phyloP scores from a whole-genome alignment of 352 stramenopile genomes.

The Achlya hypogyna region DNA sequence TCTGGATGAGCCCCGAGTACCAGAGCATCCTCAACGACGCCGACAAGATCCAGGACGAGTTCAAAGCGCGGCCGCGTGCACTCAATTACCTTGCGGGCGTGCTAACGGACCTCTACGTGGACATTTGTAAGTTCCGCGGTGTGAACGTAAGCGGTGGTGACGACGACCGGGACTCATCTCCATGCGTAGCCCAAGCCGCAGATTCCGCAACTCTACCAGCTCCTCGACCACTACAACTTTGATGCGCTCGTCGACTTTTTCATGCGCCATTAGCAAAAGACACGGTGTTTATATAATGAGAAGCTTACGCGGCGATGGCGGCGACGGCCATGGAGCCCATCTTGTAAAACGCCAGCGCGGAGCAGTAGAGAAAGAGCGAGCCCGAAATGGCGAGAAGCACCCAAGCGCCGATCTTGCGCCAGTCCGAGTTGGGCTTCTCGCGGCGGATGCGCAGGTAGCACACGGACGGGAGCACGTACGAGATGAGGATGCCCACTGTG shows the following conservation, averaged over 20 bases:
- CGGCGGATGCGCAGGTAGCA: constrained; percentile 81
- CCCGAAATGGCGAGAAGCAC: constrained; percentile 64
- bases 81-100: constrained; percentile 75
- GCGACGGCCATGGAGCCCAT: neutral
- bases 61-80: constrained; percentile 53
- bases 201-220: constrained; percentile 52
- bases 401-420: constrained; percentile 64
- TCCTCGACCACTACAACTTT: constrained; percentile 77
- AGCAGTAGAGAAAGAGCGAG: constrained; percentile 57
- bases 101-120: constrained; percentile 76
- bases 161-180: neutral
- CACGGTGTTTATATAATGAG: neutral
- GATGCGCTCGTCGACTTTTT: constrained; percentile 74
- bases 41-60: constrained; percentile 60
- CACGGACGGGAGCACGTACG: constrained; percentile 79
- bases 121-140: constrained; percentile 77
- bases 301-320: neutral
- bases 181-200: constrained; percentile 38
- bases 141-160: constrained; percentile 30
- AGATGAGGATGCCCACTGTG: constrained; percentile 78
- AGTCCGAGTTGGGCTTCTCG: constrained; percentile 53
- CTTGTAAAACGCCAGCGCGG: constrained; percentile 20
- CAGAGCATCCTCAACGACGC: constrained; percentile 55
- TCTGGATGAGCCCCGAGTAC: constrained; percentile 78
- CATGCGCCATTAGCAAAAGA: constrained; percentile 11